A percentile compares a stretch with the other conserved stretches of the same genome.
Conservation (phyloP, 2,329 filamentous ascomycete genomes). For the Basipetospora chlamydospora region DNA sequence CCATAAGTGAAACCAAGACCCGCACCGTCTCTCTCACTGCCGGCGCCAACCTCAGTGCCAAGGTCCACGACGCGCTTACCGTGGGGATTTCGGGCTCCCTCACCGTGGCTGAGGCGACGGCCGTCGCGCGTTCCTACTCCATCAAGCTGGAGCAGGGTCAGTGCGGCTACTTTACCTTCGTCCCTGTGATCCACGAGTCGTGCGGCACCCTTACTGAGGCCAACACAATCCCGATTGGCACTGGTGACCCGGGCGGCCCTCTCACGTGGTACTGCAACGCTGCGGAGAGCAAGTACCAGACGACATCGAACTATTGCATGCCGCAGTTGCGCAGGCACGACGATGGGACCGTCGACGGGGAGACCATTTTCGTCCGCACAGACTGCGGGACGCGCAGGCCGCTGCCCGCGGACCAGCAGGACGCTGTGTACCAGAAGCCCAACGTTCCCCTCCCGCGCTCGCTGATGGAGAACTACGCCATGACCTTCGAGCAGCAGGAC, state of each 20-base stretch:
- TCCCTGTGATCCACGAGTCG: conserved; percentile 8
- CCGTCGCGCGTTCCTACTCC: conserved; percentile 3
- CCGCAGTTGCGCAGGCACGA: conserved; percentile 2
- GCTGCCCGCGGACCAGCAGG: conserved; percentile 8
- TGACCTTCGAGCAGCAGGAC: conserved; percentile 6
- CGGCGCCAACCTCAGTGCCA: conserved; percentile 17
- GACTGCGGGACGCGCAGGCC: conserved; percentile 10
- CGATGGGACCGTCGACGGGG: conserved; percentile 7
- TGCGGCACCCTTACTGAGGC: conserved; percentile 8
- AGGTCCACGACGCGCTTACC: conserved; percentile 11
- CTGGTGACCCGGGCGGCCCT: not conserved
- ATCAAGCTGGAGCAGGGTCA: conserved; percentile 4
- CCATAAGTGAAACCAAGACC: conserved; percentile 14
- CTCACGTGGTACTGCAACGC: not conserved
- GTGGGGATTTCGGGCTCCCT: conserved; percentile 11
- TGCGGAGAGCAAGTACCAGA: not conserved
- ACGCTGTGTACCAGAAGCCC: conserved; percentile 8
- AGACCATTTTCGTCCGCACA: conserved; percentile 10
- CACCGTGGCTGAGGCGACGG: not conserved
- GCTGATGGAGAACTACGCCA: conserved; percentile 9
- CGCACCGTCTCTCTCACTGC: conserved; percentile 14
- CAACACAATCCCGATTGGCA: not conserved
- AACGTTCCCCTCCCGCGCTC: conserved; percentile 7
- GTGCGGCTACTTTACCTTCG: conserved; percentile 11
- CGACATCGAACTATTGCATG: conserved; percentile 4